These are phyloP conservation scores for Vitis hybrid DNA, from an alignment of 177 flowering plant genomes.

Conservation along the genomic window DNA sequence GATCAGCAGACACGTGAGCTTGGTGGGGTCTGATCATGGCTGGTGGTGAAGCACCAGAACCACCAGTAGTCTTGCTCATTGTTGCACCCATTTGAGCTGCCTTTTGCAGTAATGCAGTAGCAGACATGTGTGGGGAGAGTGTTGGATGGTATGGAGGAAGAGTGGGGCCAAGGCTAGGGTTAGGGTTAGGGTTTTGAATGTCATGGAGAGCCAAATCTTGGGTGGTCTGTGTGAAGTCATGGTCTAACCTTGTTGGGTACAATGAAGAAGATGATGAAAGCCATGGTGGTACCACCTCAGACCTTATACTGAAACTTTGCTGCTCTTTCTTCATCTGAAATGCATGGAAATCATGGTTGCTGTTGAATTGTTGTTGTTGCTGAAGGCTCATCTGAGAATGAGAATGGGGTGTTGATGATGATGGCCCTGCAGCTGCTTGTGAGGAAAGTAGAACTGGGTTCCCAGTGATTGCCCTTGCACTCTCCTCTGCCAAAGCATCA, in stretches of 20 bases:
- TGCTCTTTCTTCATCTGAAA: constrained; percentile 56
- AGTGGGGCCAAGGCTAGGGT: constrained; percentile 37
- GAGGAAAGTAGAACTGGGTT: constrained; percentile 31
- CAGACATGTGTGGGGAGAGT: constrained; percentile 75
- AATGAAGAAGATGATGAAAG: constrained; percentile 30
- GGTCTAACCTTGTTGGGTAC: constrained; percentile 33
- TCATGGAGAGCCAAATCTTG: constrained; percentile 11
- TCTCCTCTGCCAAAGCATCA: constrained; percentile 92
- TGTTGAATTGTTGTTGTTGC: constrained; percentile 27
- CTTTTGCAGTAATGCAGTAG: constrained; percentile 92
- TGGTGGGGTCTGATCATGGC: constrained; percentile 38
- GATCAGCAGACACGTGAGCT: constrained; percentile 45
- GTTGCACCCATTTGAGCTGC: constrained; percentile 95
- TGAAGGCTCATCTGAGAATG: constrained; percentile 18
- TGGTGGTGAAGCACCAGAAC: constrained; percentile 17
- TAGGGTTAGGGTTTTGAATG: constrained; percentile 28
- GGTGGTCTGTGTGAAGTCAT: constrained; percentile 29
- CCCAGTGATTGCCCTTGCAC: constrained; percentile 51
- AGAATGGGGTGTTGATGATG: constrained; percentile 18
- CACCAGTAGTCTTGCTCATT: constrained; percentile 34
- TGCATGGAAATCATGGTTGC: constrained; percentile 27
- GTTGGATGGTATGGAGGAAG: constrained; percentile 31
- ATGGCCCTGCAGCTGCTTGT: constrained; percentile 7
- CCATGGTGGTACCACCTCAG: constrained; percentile 64
- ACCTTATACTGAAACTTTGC: constrained; percentile 32